phyloP scores from a whole-genome alignment of 495 filamentous ascomycete genomes.

The Sphaerosporella brunnea region DNA sequence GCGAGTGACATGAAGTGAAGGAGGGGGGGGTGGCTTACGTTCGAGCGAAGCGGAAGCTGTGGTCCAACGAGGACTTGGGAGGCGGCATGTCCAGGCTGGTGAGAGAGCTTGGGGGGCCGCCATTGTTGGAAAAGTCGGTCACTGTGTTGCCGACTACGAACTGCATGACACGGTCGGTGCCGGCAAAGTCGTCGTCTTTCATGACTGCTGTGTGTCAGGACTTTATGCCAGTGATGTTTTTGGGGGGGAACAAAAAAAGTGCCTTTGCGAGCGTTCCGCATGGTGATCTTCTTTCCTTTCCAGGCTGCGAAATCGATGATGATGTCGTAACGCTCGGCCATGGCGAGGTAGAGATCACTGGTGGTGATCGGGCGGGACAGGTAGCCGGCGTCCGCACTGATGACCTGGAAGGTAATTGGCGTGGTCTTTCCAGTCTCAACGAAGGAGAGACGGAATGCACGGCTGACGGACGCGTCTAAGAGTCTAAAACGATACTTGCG shows the following conservation, averaged over 20 bases:
- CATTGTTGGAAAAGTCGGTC: conserved; percentile 26
- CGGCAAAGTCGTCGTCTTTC: conserved; percentile 31
- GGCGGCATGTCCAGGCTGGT: conserved; percentile 27
- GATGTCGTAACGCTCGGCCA: conserved; percentile 40
- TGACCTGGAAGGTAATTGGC: conserved; percentile 32
- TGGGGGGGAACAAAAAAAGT: not conserved
- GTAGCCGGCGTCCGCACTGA: conserved; percentile 36
- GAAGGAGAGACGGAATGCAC: conserved; percentile 35
- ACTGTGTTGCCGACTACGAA: conserved; percentile 33
- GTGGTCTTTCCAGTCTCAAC: conserved; percentile 16
- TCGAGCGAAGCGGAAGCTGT: conserved; percentile 32
- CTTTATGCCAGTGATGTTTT: no score
- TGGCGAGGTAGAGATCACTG: conserved; percentile 30
- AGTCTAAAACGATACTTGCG: conserved; percentile 41
- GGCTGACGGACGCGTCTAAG: conserved; percentile 33
- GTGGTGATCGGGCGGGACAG: conserved; percentile 26
- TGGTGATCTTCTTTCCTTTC: conserved; percentile 32
- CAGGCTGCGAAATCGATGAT: conserved; percentile 36
- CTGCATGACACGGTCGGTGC: conserved; percentile 37
- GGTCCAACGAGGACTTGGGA: conserved; percentile 26
- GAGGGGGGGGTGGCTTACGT: conserved; percentile 6
- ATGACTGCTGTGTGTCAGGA: no score
- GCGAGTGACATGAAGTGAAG: no score
- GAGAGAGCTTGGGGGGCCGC: conserved; percentile 25
- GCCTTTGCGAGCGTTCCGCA: conserved; percentile 30